phyloP scores from a whole-genome alignment of 2,329 filamentous ascomycete genomes.

The Lachnellula arida region DNA sequence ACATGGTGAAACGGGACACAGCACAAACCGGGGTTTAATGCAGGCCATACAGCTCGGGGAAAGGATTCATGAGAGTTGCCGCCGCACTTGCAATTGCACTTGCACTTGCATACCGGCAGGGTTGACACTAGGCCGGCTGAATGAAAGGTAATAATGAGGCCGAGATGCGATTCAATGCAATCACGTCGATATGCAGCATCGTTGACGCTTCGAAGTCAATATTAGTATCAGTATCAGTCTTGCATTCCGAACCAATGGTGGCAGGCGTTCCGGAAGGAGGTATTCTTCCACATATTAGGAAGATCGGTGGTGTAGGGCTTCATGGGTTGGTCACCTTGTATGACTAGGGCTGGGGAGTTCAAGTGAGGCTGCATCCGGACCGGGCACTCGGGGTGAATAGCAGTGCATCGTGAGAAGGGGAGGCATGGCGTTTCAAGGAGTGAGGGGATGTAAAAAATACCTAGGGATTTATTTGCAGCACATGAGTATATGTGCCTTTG shows the following conservation, averaged over 20 bases:
- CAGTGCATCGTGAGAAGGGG: neutral
- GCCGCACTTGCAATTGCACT: neutral
- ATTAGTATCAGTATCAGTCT: neutral
- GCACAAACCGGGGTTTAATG: neutral
- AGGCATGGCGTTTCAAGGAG: slow-evolving; percentile 3
- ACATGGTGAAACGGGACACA: slow-evolving; percentile 8
- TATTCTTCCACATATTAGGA: neutral
- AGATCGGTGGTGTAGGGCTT: neutral
- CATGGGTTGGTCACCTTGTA: slow-evolving; percentile 12
- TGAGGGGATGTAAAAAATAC: slow-evolving; percentile 9
- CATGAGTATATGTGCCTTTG: slow-evolving; percentile 4
- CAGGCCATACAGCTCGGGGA: neutral
- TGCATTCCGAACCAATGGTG: neutral
- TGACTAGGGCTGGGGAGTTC: slow-evolving; percentile 16
- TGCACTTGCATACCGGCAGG: slow-evolving; percentile 2
- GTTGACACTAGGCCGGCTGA: slow-evolving; percentile 7
- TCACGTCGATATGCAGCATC: slow-evolving; percentile 1
- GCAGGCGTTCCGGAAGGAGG: slow-evolving; percentile 3
- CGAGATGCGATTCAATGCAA: slow-evolving; percentile 1
- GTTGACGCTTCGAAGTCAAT: slow-evolving; percentile 1
- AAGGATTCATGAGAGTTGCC: slow-evolving; percentile 2
- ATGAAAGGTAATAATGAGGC: slow-evolving; percentile 4
- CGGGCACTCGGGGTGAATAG: neutral
- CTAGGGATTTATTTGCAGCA: neutral
- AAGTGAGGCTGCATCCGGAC: neutral